Conservation (phyloP, 179 eudicot genomes). For the Sideroxylon spinosum region DNA sequence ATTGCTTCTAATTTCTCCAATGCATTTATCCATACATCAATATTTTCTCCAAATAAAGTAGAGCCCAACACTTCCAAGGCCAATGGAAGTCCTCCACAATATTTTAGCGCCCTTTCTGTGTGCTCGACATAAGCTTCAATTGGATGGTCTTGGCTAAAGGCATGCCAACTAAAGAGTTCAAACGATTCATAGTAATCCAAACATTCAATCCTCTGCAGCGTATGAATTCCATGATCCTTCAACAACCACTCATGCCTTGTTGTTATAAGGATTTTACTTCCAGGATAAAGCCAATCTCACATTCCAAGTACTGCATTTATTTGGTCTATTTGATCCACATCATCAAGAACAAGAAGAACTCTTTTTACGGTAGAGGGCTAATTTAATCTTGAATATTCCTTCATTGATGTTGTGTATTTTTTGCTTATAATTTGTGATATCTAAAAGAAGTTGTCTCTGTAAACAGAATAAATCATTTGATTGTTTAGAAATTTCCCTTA, state of each 20-base stretch:
- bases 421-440: not conserved
- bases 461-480: not conserved
- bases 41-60: not conserved
- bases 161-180: not conserved
- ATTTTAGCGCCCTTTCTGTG: too few relatives aligned
- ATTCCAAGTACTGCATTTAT: not conserved
- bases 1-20: not conserved
- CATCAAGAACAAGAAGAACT: conserved; percentile 1
- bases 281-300: not conserved
- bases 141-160: too few relatives aligned
- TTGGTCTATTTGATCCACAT: not conserved
- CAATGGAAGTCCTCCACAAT: not conserved
- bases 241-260: not conserved
- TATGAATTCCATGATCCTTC: not conserved
- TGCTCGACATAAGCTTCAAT: not conserved
- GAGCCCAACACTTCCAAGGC: not conserved
- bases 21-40: not conserved
- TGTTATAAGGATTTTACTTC: not conserved
- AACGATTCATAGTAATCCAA: not conserved
- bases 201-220: not conserved
- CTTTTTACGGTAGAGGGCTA: not conserved
- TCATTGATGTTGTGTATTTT: not conserved
- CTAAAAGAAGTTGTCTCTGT: not conserved
- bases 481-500: not conserved
- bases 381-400: not conserved